Evolutionary conservation across 495 filamentous ascomycete species (phyloP).

Genomic region (Penicillium odoratum): DNA sequence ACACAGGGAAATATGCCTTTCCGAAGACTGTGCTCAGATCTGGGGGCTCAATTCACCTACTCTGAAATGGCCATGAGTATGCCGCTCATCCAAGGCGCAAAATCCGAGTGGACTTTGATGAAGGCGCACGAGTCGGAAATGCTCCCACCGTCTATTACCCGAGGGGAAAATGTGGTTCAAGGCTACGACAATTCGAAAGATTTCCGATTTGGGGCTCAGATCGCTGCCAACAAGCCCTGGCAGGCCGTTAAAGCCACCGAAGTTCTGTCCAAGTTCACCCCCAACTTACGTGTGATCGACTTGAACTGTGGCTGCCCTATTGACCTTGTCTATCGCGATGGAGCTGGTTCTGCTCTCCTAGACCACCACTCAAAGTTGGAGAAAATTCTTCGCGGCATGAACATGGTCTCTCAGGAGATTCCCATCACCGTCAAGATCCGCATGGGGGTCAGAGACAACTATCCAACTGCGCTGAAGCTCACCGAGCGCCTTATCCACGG

Average conservation of each 20-base stretch:
- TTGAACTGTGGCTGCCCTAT: constrained; percentile 97
- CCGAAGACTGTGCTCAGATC: constrained; percentile 82
- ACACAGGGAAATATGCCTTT: constrained; percentile 98
- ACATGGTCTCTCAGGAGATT: constrained; percentile 78
- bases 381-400: constrained; percentile 94
- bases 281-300: constrained; percentile 83
- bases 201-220: constrained; percentile 85
- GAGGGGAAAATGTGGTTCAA: constrained; percentile 52
- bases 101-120: constrained; percentile 91
- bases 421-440: constrained; percentile 94
- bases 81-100: constrained; percentile 86
- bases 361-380: constrained; percentile 81
- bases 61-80: constrained; percentile 97
- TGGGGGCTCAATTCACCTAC: constrained; percentile 92
- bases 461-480: constrained; percentile 76
- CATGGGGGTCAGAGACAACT: constrained; percentile 80
- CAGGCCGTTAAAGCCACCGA: constrained; percentile 84
- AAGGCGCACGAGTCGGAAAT: constrained; percentile 83
- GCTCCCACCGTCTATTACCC: constrained; percentile 55
- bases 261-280: constrained; percentile 69
- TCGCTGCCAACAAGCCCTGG: constrained; percentile 87
- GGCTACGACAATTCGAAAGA: constrained; percentile 82
- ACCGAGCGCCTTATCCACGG: constrained; percentile 81
- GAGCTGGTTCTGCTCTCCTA: constrained; percentile 91
- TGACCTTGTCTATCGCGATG: constrained; percentile 81